phyloP scores from a whole-genome alignment of 768 basidiomycete species.

The Tulasnella sp. region DNA sequence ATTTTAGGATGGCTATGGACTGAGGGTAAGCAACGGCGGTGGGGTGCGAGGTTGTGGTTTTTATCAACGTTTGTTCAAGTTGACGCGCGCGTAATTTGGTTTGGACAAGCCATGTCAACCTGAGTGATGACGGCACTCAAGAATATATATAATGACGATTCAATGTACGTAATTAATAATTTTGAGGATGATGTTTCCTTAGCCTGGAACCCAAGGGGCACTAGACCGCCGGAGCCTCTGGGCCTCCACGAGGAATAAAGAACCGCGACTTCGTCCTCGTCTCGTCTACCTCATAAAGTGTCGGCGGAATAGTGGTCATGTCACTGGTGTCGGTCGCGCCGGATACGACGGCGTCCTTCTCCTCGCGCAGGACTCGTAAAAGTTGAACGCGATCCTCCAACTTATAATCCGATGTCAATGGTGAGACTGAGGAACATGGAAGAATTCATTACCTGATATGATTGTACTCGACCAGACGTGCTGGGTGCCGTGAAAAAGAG shows the following conservation, averaged over 20 bases:
- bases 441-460: conserved; percentile 61
- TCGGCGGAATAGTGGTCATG: neutral
- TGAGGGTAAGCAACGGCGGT: no score
- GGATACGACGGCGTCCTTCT: neutral
- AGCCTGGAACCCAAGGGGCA: neutral
- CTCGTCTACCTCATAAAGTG: neutral
- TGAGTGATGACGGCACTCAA: neutral
- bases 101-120: no score
- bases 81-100: no score
- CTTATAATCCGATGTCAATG: neutral
- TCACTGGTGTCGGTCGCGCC: neutral
- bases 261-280: neutral
- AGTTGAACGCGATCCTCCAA: conserved; percentile 31
- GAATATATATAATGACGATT: neutral
- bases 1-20: no score
- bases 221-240: neutral
- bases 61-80: no score
- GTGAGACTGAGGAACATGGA: neutral
- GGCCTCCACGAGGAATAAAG: neutral
- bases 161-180: neutral
- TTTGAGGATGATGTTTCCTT: neutral
- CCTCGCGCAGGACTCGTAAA: neutral
- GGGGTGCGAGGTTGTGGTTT: no score
- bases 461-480: conserved; percentile 73
- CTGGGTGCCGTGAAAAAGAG: conserved; percentile 76